Conservation (phyloP, 1,139 yeast genomes). For the Yamadazyma kanchanaburiensis region DNA sequence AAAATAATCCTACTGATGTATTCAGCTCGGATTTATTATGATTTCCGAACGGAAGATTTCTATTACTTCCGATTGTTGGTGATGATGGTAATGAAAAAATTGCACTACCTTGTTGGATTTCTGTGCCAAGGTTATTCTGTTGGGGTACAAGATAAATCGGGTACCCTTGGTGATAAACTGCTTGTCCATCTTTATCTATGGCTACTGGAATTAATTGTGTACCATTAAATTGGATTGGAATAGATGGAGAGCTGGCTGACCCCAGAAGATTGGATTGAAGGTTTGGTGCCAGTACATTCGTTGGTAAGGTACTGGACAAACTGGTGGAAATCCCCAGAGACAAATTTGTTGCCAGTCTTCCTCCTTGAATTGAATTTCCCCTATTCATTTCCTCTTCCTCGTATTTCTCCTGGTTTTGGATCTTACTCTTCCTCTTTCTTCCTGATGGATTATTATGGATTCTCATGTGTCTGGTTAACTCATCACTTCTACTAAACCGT, state of each 20-base stretch:
- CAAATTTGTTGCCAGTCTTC: too few species aligned
- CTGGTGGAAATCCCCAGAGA: too few species aligned
- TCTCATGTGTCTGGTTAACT: conserved; percentile 63
- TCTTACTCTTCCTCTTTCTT: conserved; percentile 29
- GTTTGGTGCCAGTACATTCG: too few species aligned
- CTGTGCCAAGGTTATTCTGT: conserved; percentile 6
- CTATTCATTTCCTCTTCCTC: conserved; percentile 1
- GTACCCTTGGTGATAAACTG: conserved; percentile 29
- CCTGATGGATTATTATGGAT: conserved; percentile 58
- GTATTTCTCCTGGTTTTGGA: conserved; percentile 8
- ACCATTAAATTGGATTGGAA: conserved; percentile 5
- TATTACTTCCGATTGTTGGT: conserved; percentile 16
- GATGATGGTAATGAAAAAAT: conserved; percentile 25
- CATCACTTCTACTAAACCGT: conserved; percentile 65
- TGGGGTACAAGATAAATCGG: conserved; percentile 30
- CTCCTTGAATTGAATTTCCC: not conserved
- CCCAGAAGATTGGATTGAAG: not conserved
- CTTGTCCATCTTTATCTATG: conserved; percentile 33
- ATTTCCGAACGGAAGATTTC: too few species aligned
- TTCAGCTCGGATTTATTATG: too few species aligned
- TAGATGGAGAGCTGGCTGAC: conserved; percentile 1
- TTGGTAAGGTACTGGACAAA: too few species aligned
- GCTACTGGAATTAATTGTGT: conserved; percentile 22
- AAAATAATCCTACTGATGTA: conserved; percentile 18
- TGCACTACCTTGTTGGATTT: conserved; percentile 21